These are phyloP conservation scores for Cladosporium cucumerinum DNA, from an alignment of 2,329 filamentous ascomycete genomes.

Conservation along the genomic window DNA sequence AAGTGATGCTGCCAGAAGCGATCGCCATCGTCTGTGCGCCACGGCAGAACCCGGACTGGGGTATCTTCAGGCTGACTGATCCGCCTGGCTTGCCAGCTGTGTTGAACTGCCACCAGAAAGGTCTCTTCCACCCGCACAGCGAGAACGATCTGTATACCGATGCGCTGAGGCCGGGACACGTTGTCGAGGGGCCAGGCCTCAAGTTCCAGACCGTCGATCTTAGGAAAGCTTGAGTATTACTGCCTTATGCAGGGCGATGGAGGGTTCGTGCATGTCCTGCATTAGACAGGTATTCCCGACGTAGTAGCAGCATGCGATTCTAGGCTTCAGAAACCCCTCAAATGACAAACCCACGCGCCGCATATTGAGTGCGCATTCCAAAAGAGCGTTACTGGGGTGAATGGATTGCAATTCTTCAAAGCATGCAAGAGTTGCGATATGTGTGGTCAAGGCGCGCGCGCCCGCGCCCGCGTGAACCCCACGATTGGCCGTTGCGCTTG, in stretches of 20 bases:
- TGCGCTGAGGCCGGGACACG: slow-evolving; percentile 58
- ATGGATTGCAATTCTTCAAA: neutral
- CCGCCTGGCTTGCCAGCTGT: slow-evolving; percentile 87
- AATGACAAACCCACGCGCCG: neutral
- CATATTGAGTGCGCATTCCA: neutral
- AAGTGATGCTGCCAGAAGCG: slow-evolving; percentile 93
- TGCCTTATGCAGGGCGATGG: neutral
- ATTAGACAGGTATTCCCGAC: neutral
- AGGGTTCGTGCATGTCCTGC: neutral
- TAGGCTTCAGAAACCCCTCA: neutral
- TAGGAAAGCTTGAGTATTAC: slow-evolving; percentile 30
- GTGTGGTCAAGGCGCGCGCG: neutral
- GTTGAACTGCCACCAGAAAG: slow-evolving; percentile 70
- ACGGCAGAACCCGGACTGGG: slow-evolving; percentile 71
- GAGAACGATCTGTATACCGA: slow-evolving; percentile 74
- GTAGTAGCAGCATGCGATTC: neutral
- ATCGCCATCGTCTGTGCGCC: slow-evolving; percentile 97
- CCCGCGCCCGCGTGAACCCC: neutral
- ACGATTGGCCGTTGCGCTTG: neutral
- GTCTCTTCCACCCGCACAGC: slow-evolving; percentile 77
- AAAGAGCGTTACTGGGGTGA: neutral
- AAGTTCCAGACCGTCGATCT: slow-evolving; percentile 66
- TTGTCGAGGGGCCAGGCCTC: slow-evolving; percentile 55
- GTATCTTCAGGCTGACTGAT: slow-evolving; percentile 88
- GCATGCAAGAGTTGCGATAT: neutral